Evolutionary conservation across 2,329 filamentous ascomycete species (phyloP).

Genomic region (Thielaviopsis musarum): DNA sequence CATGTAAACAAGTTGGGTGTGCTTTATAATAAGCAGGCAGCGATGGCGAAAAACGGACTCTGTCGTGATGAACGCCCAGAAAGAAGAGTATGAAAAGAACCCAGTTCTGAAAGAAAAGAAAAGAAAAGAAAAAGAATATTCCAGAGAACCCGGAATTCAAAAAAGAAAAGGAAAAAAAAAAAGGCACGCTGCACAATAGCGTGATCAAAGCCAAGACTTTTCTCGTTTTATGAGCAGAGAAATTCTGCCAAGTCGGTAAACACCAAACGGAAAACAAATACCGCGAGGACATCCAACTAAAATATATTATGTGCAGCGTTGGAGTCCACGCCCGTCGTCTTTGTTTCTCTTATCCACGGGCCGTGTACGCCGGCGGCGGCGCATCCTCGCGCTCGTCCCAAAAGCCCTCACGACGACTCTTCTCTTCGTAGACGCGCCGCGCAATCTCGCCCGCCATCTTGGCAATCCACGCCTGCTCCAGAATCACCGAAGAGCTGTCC

Average conservation of each 20-base stretch:
- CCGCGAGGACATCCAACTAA: neutral
- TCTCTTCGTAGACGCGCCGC: constrained; percentile 73
- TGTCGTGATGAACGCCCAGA: neutral
- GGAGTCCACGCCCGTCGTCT: neutral
- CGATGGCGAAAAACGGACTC: neutral
- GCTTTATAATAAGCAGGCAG: neutral
- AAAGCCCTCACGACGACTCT: constrained; percentile 36
- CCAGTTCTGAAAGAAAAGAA: neutral
- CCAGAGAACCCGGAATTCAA: neutral
- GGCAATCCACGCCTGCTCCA: constrained; percentile 73
- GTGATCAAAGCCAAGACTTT: neutral
- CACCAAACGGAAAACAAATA: neutral
- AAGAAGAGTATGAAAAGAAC: constrained; percentile 5
- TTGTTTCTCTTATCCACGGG: neutral
- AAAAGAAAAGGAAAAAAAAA: too few relatives aligned
- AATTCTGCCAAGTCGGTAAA: neutral
- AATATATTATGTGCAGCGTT: constrained; percentile 10
- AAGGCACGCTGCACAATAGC: neutral
- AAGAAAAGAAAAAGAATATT: neutral
- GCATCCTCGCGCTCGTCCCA: constrained; percentile 40
- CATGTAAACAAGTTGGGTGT: neutral
- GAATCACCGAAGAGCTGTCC: constrained; percentile 41
- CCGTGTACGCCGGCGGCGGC: constrained; percentile 47
- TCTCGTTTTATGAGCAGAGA: neutral
- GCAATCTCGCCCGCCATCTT: constrained; percentile 93